Conservation (phyloP, 371 early-diverging fungal genomes). For the Basidiobolus heterosporus region DNA sequence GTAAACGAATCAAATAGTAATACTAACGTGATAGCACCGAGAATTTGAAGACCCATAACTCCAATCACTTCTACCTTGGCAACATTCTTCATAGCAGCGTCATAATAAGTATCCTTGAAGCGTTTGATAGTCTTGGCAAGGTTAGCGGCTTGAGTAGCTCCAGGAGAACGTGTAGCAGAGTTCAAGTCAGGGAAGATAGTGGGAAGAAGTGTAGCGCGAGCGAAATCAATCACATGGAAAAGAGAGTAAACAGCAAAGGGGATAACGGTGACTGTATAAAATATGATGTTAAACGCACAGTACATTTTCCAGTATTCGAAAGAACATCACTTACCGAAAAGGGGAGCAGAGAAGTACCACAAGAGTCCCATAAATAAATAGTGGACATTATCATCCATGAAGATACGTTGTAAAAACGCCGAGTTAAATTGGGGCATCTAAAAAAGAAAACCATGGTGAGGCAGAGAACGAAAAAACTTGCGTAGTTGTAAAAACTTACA, state of each 20-base stretch:
- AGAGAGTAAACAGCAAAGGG: constrained; percentile 5
- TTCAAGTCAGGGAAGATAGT: constrained; percentile 1
- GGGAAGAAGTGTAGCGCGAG: constrained; percentile 2
- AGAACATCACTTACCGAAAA: neutral
- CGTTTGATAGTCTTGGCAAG: constrained; percentile 1
- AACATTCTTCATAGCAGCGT: constrained; percentile 1
- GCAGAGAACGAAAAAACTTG: neutral
- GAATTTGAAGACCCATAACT: neutral
- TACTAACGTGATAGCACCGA: constrained; percentile 2
- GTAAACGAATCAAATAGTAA: no score
- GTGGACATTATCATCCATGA: neutral
- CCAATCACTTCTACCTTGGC: constrained; percentile 4
- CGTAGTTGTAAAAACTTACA: constrained; percentile 1
- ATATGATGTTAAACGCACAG: no score
- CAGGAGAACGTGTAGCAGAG: neutral
- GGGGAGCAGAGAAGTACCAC: neutral
- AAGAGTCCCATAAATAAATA: neutral
- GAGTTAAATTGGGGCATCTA: neutral
- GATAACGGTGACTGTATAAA: neutral
- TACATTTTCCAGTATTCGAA: no score
- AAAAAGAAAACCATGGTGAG: no score
- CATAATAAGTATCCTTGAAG: constrained; percentile 3
- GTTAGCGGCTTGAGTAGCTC: neutral
- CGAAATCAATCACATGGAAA: constrained; percentile 4
- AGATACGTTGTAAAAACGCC: no score